Conservation (phyloP, 2,329 filamentous ascomycete genomes). For the Didymella lethalis region DNA sequence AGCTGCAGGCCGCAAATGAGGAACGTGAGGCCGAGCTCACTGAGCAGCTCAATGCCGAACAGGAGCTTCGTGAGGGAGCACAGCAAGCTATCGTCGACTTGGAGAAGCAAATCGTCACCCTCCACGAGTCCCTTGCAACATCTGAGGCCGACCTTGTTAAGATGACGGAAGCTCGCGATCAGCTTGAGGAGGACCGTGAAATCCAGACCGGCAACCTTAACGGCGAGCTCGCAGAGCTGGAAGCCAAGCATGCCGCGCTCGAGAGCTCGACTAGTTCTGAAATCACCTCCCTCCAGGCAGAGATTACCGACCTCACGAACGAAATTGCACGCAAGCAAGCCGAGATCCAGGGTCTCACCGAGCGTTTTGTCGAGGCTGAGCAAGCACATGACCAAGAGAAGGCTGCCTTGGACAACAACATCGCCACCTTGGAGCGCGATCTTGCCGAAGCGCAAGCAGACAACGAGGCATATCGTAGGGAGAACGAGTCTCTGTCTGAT, state of each 20-base stretch:
- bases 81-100: slow-evolving; percentile 49
- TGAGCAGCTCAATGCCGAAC: slow-evolving; percentile 51
- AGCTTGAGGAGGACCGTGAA: slow-evolving; percentile 43
- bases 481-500: slow-evolving; percentile 40
- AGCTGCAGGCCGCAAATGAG: slow-evolving; percentile 48
- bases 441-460: slow-evolving; percentile 32
- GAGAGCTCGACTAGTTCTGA: slow-evolving; percentile 43
- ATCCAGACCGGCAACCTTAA: slow-evolving; percentile 47
- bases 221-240: slow-evolving; percentile 44
- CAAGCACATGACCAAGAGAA: slow-evolving; percentile 39
- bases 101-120: slow-evolving; percentile 44
- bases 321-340: slow-evolving; percentile 49
- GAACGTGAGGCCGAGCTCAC: slow-evolving; percentile 53
- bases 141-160: slow-evolving; percentile 32
- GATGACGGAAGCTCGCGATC: slow-evolving; percentile 43
- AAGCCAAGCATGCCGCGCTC: slow-evolving; percentile 42
- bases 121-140: slow-evolving; percentile 45
- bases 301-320: slow-evolving; percentile 54
- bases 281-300: slow-evolving; percentile 44
- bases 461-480: slow-evolving; percentile 36
- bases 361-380: slow-evolving; percentile 38
- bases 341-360: slow-evolving; percentile 49
- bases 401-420: slow-evolving; percentile 34
- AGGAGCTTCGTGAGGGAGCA: slow-evolving; percentile 47
- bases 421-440: slow-evolving; percentile 33